These are phyloP conservation scores for Dothistroma septosporum DNA, from an alignment of 2,329 filamentous ascomycete species.

Conservation along the genomic window DNA sequence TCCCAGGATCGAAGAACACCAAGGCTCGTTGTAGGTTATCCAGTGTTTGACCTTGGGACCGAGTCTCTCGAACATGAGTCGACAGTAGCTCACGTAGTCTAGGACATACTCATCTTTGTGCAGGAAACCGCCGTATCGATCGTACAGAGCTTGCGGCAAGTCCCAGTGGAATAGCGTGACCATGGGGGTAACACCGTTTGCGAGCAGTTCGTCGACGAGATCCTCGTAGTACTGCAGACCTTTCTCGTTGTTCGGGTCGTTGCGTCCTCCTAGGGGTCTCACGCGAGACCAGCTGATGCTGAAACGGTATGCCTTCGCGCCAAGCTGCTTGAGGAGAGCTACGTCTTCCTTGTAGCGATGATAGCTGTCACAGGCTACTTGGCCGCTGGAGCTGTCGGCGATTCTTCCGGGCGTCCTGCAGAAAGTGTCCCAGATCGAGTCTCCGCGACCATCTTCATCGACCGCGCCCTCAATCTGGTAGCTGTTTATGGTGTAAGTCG, in stretches of 20 bases:
- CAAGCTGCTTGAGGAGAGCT: slow-evolving; percentile 67
- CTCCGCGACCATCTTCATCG: slow-evolving; percentile 70
- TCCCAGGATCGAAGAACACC: slow-evolving; percentile 65
- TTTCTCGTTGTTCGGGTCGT: slow-evolving; percentile 74
- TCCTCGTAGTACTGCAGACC: slow-evolving; percentile 74
- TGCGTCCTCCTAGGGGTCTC: slow-evolving; percentile 77
- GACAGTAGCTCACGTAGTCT: slow-evolving; percentile 76
- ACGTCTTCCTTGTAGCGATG: slow-evolving; percentile 75
- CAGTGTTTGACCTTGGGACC: slow-evolving; percentile 74
- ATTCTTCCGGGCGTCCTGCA: slow-evolving; percentile 77
- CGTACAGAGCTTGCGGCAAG: slow-evolving; percentile 70
- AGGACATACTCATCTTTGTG: slow-evolving; percentile 78
- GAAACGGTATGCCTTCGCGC: slow-evolving; percentile 75
- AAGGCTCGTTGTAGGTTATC: slow-evolving; percentile 61
- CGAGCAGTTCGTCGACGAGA: slow-evolving; percentile 73
- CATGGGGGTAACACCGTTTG: slow-evolving; percentile 72
- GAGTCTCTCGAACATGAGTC: slow-evolving; percentile 69
- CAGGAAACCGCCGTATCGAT: slow-evolving; percentile 75
- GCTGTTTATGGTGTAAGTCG: slow-evolving; percentile 42
- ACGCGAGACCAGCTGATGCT: slow-evolving; percentile 79
- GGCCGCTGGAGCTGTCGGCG: slow-evolving; percentile 69
- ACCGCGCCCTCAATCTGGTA: slow-evolving; percentile 83
- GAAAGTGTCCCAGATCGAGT: slow-evolving; percentile 89
- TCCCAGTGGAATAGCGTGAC: slow-evolving; percentile 89
- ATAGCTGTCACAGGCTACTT: slow-evolving; percentile 81